A percentile compares a stretch with the other conserved stretches of the same genome.
phyloP scores from a whole-genome alignment of 345 rosid genomes.

The Hevea brasiliensis region DNA sequence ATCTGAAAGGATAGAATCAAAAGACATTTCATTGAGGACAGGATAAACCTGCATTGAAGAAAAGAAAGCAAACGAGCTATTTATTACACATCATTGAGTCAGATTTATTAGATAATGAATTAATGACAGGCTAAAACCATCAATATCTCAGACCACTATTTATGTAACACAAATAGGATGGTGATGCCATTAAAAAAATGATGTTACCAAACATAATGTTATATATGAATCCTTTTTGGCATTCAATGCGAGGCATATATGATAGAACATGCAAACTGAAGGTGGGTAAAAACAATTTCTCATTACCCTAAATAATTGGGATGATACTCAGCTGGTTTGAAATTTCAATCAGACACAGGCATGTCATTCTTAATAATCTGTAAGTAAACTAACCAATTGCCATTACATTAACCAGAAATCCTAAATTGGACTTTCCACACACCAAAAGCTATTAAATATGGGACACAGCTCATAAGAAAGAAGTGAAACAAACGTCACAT shows the following conservation, averaged over 20 bases:
- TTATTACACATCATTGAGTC: neutral
- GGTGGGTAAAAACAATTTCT: neutral
- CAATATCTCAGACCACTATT: neutral
- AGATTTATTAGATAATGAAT: neutral
- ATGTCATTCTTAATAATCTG: neutral
- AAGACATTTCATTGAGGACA: slow-evolving; percentile 37
- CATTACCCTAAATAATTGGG: neutral
- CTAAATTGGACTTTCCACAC: neutral
- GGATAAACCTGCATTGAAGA: slow-evolving; percentile 59
- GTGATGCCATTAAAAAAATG: neutral
- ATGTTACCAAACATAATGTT: neutral
- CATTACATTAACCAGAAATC: neutral
- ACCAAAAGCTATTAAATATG: neutral
- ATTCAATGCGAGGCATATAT: neutral
- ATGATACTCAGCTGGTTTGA: neutral
- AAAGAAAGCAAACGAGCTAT: neutral
- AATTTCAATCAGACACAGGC: neutral
- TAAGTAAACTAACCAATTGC: neutral
- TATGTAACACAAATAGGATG: neutral
- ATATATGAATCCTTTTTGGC: neutral
- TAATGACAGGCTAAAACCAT: neutral
- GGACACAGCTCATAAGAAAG: neutral
- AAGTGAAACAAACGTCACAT: neutral
- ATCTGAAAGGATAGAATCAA: slow-evolving; percentile 51
- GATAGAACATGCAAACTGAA: slow-evolving; percentile 11